These are phyloP conservation scores for Neltuma alba DNA, from an alignment of 306 rosid genomes.

Conservation along the genomic window DNA sequence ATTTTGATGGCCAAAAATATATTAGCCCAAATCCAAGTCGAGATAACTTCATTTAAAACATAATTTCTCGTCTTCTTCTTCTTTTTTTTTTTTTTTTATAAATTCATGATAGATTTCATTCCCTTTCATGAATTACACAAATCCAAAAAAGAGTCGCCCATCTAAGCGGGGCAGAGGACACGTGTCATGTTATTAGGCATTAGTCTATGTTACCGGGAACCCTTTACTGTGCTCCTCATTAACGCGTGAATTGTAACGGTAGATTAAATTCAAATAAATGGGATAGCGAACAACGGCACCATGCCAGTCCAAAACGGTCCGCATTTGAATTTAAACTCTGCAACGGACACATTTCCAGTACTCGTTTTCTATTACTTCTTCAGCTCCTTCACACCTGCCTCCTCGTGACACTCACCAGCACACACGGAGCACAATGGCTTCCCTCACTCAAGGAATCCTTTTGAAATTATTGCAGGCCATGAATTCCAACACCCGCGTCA, in stretches of 20 bases:
- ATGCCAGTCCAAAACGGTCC: background rate
- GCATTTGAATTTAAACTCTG: slow-evolving; percentile 28
- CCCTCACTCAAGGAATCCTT: slow-evolving; percentile 84
- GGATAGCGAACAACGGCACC: background rate
- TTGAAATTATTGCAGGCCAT: slow-evolving; percentile 81
- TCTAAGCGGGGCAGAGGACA: too few relatives aligned
- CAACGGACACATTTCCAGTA: slow-evolving; percentile 20
- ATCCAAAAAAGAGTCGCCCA: too few relatives aligned
- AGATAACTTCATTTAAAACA: too few relatives aligned
- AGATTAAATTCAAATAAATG: slow-evolving; percentile 3
- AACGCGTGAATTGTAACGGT: background rate
- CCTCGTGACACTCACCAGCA: background rate
- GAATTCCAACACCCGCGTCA: slow-evolving; percentile 81
- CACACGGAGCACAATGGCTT: slow-evolving; percentile 58
- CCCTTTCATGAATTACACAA: too few relatives aligned
- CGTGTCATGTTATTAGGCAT: too few relatives aligned
- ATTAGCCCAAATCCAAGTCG: too few relatives aligned
- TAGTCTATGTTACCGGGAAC: too few relatives aligned
- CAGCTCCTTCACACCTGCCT: background rate
- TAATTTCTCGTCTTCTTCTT: too few relatives aligned
- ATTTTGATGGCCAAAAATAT: too few relatives aligned
- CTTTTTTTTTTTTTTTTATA: too few relatives aligned
- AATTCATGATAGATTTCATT: too few relatives aligned
- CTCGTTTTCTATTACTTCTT: background rate
- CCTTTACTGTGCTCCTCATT: background rate